Conservation (phyloP, 1,284 basidiomycete genomes). For the Cutaneotrichosporon daszewskae region DNA sequence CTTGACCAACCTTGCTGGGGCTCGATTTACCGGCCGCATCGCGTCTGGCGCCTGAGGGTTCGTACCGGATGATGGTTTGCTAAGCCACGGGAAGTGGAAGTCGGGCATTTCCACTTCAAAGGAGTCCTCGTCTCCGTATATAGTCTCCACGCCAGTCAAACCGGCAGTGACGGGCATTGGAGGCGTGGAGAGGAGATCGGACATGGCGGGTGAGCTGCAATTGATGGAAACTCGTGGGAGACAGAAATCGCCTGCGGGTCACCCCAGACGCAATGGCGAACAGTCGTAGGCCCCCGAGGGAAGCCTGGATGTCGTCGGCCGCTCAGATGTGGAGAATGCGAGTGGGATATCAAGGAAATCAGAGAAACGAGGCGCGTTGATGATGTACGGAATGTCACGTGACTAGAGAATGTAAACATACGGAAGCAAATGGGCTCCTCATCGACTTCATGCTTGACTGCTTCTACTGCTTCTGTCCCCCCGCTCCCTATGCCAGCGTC, state of each 20-base stretch:
- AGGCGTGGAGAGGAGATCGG: neutral
- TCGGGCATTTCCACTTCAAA: slow-evolving; percentile 34
- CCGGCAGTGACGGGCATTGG: neutral
- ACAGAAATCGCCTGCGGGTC: too few relatives aligned
- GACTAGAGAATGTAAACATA: neutral
- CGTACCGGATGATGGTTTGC: too few relatives aligned
- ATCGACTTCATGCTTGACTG: slow-evolving; percentile 9
- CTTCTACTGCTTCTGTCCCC: slow-evolving; percentile 8
- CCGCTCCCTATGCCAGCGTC: too few relatives aligned
- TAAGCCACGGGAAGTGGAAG: slow-evolving; percentile 37
- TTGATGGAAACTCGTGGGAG: neutral
- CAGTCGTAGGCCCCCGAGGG: too few relatives aligned
- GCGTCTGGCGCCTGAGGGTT: too few relatives aligned
- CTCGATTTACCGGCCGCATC: too few relatives aligned
- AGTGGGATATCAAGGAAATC: too few relatives aligned
- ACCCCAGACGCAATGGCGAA: too few relatives aligned
- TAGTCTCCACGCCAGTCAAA: neutral
- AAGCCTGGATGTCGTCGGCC: too few relatives aligned
- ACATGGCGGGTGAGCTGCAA: neutral
- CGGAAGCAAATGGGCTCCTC: neutral
- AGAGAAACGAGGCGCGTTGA: neutral
- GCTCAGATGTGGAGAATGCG: too few relatives aligned
- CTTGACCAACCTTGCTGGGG: neutral
- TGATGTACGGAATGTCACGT: neutral
- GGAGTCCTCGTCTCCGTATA: slow-evolving; percentile 17